phyloP scores from a whole-genome alignment of 257 asterid genomes.

The Plantago ovata region DNA sequence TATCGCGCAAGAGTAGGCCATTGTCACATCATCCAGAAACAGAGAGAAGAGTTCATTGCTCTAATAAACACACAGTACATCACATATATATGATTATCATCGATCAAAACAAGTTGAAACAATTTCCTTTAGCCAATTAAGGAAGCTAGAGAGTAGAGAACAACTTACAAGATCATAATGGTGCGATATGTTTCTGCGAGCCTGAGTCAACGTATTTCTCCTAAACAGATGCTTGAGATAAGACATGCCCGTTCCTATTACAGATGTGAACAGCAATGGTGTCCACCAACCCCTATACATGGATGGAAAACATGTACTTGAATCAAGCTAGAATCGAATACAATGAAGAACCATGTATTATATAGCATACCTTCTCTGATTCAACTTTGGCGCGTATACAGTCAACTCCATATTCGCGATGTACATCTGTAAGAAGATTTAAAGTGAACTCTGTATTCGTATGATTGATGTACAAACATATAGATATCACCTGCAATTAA shows the following conservation, averaged over 20 bases:
- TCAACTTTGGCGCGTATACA: slow-evolving; percentile 38
- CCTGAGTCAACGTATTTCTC: slow-evolving; percentile 55
- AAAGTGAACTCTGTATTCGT: not conserved
- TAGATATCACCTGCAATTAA: no score
- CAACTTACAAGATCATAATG: slow-evolving; percentile 53
- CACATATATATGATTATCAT: no score
- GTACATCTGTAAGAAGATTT: slow-evolving; percentile 52
- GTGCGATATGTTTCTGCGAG: slow-evolving; percentile 59
- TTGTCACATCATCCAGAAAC: slow-evolving; percentile 68
- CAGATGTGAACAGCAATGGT: slow-evolving; percentile 46
- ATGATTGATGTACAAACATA: no score
- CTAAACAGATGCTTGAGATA: slow-evolving; percentile 49
- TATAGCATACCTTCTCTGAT: slow-evolving; percentile 47
- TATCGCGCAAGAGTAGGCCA: slow-evolving; percentile 78
- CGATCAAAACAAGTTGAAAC: no score
- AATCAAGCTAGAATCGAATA: no score
- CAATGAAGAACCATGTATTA: not conserved
- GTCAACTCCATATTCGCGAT: slow-evolving; percentile 64
- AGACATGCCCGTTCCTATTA: slow-evolving; percentile 63
- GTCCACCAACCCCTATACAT: no score
- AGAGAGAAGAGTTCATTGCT: slow-evolving; percentile 78
- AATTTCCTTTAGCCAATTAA: not conserved
- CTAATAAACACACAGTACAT: slow-evolving; percentile 50
- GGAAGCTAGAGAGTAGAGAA: not conserved
- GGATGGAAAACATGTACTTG: no score